These are phyloP conservation scores for Hyaloscypha variabilis DNA, from an alignment of 495 filamentous ascomycete species.

Conservation along the genomic window DNA sequence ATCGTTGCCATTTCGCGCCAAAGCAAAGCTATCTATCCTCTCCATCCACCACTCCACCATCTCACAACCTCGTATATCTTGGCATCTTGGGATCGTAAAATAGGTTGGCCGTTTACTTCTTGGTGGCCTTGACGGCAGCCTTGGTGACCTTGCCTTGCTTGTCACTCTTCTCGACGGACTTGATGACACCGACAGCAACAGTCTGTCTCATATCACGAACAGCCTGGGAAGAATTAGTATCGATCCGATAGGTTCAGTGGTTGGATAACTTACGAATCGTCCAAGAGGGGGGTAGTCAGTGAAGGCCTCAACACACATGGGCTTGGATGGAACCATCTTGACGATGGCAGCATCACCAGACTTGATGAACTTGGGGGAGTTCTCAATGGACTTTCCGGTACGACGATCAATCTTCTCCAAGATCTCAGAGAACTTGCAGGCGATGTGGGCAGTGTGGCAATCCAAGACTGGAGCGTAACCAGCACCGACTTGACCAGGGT, in stretches of 20 bases:
- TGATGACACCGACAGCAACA: conserved; percentile 78
- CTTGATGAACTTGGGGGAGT: conserved; percentile 98
- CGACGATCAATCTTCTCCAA: conserved; percentile 99
- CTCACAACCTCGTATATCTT: conserved; percentile 3
- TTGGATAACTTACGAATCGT: conserved; percentile 74
- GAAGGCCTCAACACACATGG: conserved; percentile 99
- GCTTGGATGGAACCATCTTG: conserved; percentile 99
- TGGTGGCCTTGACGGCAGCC: conserved; percentile 45
- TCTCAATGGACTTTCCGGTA: conserved; percentile 97
- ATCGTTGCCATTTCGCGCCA: conserved; percentile 1
- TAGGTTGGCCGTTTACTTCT: conserved; percentile 27
- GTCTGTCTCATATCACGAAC: conserved; percentile 69
- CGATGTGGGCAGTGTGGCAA: conserved; percentile 99
- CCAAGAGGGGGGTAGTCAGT: conserved; percentile 98
- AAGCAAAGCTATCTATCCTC: conserved; percentile 1
- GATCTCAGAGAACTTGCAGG: conserved; percentile 99
- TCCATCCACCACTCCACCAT: neutral
- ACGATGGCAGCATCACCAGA: conserved; percentile 99
- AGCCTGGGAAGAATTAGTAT: neutral
- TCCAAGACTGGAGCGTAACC: conserved; percentile 98
- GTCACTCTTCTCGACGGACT: conserved; percentile 60
- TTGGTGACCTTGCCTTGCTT: conserved; percentile 79
- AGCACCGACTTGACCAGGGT: conserved; percentile 98
- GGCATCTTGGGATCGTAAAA: neutral
- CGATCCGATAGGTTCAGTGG: neutral